phyloP scores from a whole-genome alignment of 140 eudicot genomes.

The Cichorium intybus region DNA sequence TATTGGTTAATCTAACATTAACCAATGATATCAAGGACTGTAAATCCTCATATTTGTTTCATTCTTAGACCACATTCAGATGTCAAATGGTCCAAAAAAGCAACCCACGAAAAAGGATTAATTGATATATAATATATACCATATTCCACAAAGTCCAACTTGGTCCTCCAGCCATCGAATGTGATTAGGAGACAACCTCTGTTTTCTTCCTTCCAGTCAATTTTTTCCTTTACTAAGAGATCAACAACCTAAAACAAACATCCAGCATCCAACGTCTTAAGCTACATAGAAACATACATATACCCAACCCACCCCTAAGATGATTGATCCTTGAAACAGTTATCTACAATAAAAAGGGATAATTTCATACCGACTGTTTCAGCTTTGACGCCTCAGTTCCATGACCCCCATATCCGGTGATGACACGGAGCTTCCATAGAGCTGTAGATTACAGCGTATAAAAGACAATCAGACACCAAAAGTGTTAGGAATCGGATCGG shows the following conservation, averaged over 20 bases:
- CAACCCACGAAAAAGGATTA: neutral
- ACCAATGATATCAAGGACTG: too few relatives aligned
- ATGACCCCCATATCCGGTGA: slow-evolving; percentile 68
- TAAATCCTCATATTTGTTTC: too few relatives aligned
- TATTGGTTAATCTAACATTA: too few relatives aligned
- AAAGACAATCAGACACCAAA: too few relatives aligned
- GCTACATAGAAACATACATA: too few relatives aligned
- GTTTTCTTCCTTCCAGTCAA: slow-evolving; percentile 58
- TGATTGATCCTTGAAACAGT: too few relatives aligned
- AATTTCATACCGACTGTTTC: slow-evolving; percentile 60
- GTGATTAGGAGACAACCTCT: slow-evolving; percentile 52
- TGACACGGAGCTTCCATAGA: slow-evolving; percentile 53
- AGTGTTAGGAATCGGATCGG: too few relatives aligned
- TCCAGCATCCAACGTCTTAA: slow-evolving; percentile 1
- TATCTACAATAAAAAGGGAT: too few relatives aligned
- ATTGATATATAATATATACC: slow-evolving; percentile 46
- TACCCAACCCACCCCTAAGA: too few relatives aligned
- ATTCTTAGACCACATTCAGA: too few relatives aligned
- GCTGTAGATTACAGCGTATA: slow-evolving; percentile 25
- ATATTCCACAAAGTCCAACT: slow-evolving; percentile 55
- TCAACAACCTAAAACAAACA: slow-evolving; percentile 43
- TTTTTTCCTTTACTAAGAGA: slow-evolving; percentile 54
- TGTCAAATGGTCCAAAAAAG: too few relatives aligned
- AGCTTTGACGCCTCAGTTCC: slow-evolving; percentile 65
- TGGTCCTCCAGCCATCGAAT: slow-evolving; percentile 43